These are phyloP conservation scores for Aphanoascus verrucosus DNA, from an alignment of 2,329 filamentous ascomycete species.

Conservation along the genomic window DNA sequence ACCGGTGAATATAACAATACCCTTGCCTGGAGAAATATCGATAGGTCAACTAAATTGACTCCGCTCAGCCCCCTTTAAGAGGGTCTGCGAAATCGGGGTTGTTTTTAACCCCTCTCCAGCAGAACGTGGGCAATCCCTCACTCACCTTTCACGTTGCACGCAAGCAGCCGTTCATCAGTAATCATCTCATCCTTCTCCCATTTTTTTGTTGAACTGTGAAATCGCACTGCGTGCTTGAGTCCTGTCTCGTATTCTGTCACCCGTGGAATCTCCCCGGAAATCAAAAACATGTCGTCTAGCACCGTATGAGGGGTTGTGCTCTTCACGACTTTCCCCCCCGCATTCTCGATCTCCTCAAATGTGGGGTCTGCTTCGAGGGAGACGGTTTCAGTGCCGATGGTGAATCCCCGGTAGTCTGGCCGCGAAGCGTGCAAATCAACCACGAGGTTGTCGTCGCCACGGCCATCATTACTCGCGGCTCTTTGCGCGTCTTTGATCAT, in stretches of 20 bases:
- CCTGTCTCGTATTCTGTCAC: conserved; percentile 42
- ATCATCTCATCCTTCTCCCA: conserved; percentile 35
- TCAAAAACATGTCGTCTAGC: conserved; percentile 42
- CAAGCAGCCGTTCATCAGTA: conserved; percentile 44
- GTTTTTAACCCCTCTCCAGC: neutral
- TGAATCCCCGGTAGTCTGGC: conserved; percentile 42
- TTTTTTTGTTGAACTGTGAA: conserved; percentile 16
- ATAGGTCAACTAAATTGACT: neutral
- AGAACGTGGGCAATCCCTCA: neutral
- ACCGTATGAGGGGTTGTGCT: conserved; percentile 35
- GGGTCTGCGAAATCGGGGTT: neutral
- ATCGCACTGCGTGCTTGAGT: conserved; percentile 38
- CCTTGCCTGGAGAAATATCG: conserved; percentile 32
- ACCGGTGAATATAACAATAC: conserved; percentile 46
- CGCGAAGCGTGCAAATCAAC: conserved; percentile 45
- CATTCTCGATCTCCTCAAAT: conserved; percentile 38
- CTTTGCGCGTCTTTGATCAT: conserved; percentile 35
- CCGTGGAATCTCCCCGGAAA: conserved; percentile 46
- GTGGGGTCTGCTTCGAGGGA: conserved; percentile 45
- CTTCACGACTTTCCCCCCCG: conserved; percentile 35
- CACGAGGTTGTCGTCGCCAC: conserved; percentile 24
- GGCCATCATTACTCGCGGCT: conserved; percentile 9
- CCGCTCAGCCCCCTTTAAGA: neutral
- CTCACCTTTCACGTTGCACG: conserved; percentile 43
- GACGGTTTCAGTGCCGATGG: conserved; percentile 32